Base-by-base conservation (phyloP, 2,329 filamentous ascomycete species). In the Ceratocystis variospora region DNA sequence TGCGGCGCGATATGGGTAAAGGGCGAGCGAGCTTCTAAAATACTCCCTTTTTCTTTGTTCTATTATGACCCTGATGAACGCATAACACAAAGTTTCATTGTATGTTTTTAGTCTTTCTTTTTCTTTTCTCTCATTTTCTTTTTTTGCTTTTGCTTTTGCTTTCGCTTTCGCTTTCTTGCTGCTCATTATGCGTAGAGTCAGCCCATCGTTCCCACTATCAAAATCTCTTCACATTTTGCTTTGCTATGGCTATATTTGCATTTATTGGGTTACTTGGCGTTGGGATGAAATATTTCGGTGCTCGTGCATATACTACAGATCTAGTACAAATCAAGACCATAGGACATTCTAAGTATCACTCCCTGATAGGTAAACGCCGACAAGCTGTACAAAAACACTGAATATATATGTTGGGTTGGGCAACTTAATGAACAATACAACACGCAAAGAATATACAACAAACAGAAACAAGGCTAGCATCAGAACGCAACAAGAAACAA, bases 1-100 rank as follows among this genome's bases (percentile, higher is more conserved):
- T 22, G 61, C 48, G 46, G 62, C n/a, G 50, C 64, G 62, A 44
- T 67, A 65, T 46, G 63, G 61, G 10, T 61, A 25, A 61, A 31
- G n/a, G 22, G 44, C n/a, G 17, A 31, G 7, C 22, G 1, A 2
- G 44, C 15, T 12, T 5, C 17, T 15, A 63, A n/a, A 15, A 6
- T 22, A 7, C 5, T n/a, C 5, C 7, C 17, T 33, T 57, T 28
- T 55, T 57, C 7, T n/a, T 33, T 31, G 22, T n/a, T 25, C 53
- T 57, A 15, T 31, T n/a, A 57, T 57, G 53, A 57, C 53, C 10
- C 12, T 57, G 28, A 57, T 57, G 53, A 57, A 57, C 22, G 28
- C 53, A 57, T 57, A 12, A 25, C 28, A 25, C 17, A 25, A n/a
- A 57, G 53, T n/a, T 31, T 57, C 12, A 57, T 57, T 57, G 28